A percentile compares a stretch with the other conserved stretches of the same genome.
phyloP scores from a whole-genome alignment of 495 filamentous ascomycete genomes.

The Penicillium dipodomyicola region DNA sequence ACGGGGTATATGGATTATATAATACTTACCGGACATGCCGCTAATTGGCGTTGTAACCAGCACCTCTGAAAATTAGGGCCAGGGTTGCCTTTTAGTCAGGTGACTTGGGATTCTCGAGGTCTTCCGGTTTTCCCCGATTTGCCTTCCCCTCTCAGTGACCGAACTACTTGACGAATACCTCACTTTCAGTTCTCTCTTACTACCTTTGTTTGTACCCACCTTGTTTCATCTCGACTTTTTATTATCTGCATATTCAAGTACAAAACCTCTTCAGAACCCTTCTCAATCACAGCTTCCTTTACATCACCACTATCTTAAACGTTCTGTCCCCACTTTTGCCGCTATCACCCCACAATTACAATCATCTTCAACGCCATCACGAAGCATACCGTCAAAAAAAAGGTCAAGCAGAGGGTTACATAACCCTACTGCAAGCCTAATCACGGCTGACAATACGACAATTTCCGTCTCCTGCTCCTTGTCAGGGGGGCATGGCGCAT shows the following conservation, averaged over 20 bases:
- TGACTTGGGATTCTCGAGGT: not conserved
- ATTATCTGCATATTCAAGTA: not conserved
- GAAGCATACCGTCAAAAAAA: conserved; percentile 7
- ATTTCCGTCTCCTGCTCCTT: conserved; percentile 22
- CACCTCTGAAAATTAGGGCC: conserved; percentile 15
- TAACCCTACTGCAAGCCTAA: conserved; percentile 29
- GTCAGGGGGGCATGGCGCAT: conserved; percentile 44
- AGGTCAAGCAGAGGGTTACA: conserved; percentile 24
- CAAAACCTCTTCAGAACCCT: not conserved
- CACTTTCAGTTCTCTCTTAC: conserved; percentile 15
- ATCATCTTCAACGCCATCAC: conserved; percentile 12
- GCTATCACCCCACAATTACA: conserved; percentile 26
- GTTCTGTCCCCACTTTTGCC: conserved; percentile 21
- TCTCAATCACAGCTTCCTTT: conserved; percentile 1
- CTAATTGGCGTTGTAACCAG: not conserved
- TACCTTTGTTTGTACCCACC: conserved; percentile 7
- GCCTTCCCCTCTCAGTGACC: not conserved
- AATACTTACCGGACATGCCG: not conserved
- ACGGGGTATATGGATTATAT: no score
- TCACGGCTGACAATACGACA: conserved; percentile 17
- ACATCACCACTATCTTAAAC: conserved; percentile 4
- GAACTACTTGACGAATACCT: conserved; percentile 20
- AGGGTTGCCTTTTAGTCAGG: conserved; percentile 12
- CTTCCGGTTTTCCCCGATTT: conserved; percentile 15
- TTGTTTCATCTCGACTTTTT: conserved; percentile 3